Evolutionary conservation across 805 yeast species (phyloP).

Genomic region (Scheffersomyces ergatensis): DNA sequence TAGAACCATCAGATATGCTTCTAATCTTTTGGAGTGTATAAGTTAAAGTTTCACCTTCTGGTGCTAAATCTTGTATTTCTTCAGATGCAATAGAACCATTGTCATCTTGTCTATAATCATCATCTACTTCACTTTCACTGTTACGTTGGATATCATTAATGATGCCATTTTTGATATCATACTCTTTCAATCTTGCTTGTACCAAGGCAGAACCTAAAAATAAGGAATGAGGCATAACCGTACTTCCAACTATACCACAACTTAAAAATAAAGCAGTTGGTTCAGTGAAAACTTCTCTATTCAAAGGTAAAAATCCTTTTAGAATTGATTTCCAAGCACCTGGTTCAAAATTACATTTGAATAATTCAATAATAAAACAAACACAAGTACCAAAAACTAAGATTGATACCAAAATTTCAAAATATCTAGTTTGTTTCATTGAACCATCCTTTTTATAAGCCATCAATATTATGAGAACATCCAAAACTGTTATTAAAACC

Average conservation of each 20-base stretch:
- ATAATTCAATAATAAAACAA: slow-evolving; percentile 72
- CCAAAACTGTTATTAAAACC: slow-evolving; percentile 75
- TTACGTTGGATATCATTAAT: slow-evolving; percentile 1
- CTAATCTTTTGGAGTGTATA: slow-evolving; percentile 14
- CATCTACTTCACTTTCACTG: not conserved
- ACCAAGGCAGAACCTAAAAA: slow-evolving; percentile 45
- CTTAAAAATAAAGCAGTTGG: slow-evolving; percentile 39
- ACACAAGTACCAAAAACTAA: slow-evolving; percentile 72
- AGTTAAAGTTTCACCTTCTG: slow-evolving; percentile 3
- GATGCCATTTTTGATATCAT: slow-evolving; percentile 30
- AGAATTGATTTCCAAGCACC: slow-evolving; percentile 52
- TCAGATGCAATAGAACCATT: not conserved
- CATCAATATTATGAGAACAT: slow-evolving; percentile 72
- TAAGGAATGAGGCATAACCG: slow-evolving; percentile 49
- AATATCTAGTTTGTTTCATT: slow-evolving; percentile 68
- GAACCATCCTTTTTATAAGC: slow-evolving; percentile 78
- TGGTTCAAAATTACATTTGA: slow-evolving; percentile 49
- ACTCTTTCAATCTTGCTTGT: slow-evolving; percentile 42
- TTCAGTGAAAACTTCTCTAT: slow-evolving; percentile 27
- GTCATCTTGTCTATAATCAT: not conserved
- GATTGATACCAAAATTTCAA: slow-evolving; percentile 71
- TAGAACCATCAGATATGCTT: slow-evolving; percentile 25
- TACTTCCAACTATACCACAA: slow-evolving; percentile 46
- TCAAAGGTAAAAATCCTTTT: slow-evolving; percentile 66
- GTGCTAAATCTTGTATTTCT: not conserved